Percentiles rank a stretch among this genome's conserved stretches.
These are phyloP conservation scores for Vitellaria paradoxa DNA, from an alignment of 179 eudicot genomes.

Conservation along the genomic window DNA sequence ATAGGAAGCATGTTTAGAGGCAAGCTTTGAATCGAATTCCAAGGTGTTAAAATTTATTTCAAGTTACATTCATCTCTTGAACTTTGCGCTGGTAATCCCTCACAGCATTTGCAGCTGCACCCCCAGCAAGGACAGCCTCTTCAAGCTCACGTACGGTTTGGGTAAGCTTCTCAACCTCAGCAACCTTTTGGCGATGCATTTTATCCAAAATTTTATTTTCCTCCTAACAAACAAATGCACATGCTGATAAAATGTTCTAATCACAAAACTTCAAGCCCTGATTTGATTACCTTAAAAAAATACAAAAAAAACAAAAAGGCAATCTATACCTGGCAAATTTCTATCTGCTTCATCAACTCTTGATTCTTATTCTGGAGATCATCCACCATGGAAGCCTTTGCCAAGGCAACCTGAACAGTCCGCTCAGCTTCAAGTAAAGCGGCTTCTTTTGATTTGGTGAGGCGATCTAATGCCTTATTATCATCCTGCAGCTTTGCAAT, in stretches of 20 bases:
- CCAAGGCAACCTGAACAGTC: conserved; percentile 81
- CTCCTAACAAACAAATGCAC: conserved; percentile 46
- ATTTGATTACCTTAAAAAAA: background rate
- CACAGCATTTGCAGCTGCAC: conserved; percentile 98
- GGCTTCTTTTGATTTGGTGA: conserved; percentile 90
- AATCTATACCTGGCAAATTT: conserved; percentile 72
- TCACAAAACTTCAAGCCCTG: background rate
- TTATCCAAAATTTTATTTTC: conserved; percentile 88
- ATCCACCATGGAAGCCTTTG: conserved; percentile 92
- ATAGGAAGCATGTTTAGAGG: background rate
- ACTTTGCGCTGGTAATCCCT: conserved; percentile 89
- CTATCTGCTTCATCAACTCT: conserved; percentile 90
- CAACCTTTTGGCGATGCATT: conserved; percentile 93
- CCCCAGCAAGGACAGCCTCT: conserved; percentile 96
- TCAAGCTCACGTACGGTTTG: conserved; percentile 85
- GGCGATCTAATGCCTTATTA: conserved; percentile 86
- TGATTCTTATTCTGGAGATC: conserved; percentile 93
- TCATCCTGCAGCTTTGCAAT: conserved; percentile 92
- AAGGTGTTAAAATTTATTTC: conserved; percentile 11
- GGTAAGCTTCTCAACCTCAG: conserved; percentile 86
- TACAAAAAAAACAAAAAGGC: conserved; percentile 1
- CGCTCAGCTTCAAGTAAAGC: conserved; percentile 89
- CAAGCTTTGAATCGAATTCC: background rate
- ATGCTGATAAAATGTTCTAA: background rate
- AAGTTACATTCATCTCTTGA: conserved; percentile 86